These are phyloP conservation scores for Leishmania gerbilli DNA, from an alignment of 208 protist genomes.

Conservation along the genomic window DNA sequence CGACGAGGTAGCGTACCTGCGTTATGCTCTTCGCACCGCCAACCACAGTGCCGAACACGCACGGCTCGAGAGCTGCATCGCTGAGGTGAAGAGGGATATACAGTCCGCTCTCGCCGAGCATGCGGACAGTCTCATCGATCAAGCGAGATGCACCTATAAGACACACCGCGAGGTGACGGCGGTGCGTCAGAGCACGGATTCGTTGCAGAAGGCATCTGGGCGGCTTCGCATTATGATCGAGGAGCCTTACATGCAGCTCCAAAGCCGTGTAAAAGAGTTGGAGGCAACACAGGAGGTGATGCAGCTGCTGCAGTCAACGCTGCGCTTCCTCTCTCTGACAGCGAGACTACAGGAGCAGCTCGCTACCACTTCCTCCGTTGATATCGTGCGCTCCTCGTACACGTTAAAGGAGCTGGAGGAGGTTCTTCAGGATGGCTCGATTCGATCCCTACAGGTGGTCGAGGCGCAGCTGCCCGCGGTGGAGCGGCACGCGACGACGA, in stretches of 20 bases:
- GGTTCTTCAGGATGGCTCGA: constrained; percentile 39
- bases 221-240: constrained; percentile 70
- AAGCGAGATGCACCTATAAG: constrained; percentile 61
- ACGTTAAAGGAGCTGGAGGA: constrained; percentile 68
- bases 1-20: constrained; percentile 79
- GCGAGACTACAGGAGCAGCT: constrained; percentile 55
- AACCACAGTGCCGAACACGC: constrained; percentile 45
- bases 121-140: constrained; percentile 55
- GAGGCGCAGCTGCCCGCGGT: constrained; percentile 49
- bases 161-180: constrained; percentile 54
- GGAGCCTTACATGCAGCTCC: constrained; percentile 62
- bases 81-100: constrained; percentile 48
- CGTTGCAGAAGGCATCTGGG: constrained; percentile 50
- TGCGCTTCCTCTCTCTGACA: constrained; percentile 56
- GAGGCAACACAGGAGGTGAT: constrained; percentile 56
- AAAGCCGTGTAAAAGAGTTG: constrained; percentile 57
- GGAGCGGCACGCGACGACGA: constrained; percentile 46
- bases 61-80: constrained; percentile 56
- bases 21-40: constrained; percentile 64
- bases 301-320: constrained; percentile 50
- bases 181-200: constrained; percentile 51
- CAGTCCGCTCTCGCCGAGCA: constrained; percentile 58
- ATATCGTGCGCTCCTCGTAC: constrained; percentile 61
- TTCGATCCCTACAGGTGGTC: constrained; percentile 65
- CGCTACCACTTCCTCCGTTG: constrained; percentile 20